Base-by-base conservation (phyloP, 495 filamentous ascomycete species). In the Saxispiralis lemnorum region DNA sequence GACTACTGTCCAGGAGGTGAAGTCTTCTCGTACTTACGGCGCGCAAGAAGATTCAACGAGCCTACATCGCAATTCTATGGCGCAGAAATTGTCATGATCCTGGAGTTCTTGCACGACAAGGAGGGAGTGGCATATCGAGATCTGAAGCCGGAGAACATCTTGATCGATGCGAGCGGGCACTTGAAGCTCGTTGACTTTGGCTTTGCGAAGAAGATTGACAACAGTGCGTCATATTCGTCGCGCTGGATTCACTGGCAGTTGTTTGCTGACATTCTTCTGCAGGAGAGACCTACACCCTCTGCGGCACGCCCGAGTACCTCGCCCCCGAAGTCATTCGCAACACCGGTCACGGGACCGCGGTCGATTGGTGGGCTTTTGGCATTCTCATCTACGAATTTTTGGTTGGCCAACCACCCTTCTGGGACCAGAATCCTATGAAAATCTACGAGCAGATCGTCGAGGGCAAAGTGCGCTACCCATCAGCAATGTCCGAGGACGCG, bases 331-430 rank as follows among this genome's bases (percentile, higher is more conserved):
- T 95, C 15, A 95, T 97, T 45, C 80, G 87, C 50, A 92, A 86
- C 58, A 88, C 85, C 56, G 67, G 67, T 62, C 89, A 97, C 56
- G 86, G 83, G 21, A 83, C 83, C 31, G 88, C 89, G 0, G 89
- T 97, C n/a, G 89, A 97, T 61, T 97, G 89, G 89, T 97, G 89
- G 89, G 92, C 89, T 6, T 67, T 96, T 48, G 89, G 89, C 6
- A 93, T 97, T 49, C 61, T 97, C 39, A 83, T 95, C 43, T 96
- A 92, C 59, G 89, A 97, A 57, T 94, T 97, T 55, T 66, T 95
- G 19, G 85, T 89, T 2, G 89, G 89, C 31, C 92, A 94, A 54
- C 89, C 89, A 6, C 89, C 89, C 1, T 97, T 97, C 61, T 97
- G 88, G 82, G 83, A 94, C 56, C 75, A 83, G 40, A 94, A 89